Base-by-base conservation (phyloP, 2,329 filamentous ascomycete species). In the Phoma sp. region DNA sequence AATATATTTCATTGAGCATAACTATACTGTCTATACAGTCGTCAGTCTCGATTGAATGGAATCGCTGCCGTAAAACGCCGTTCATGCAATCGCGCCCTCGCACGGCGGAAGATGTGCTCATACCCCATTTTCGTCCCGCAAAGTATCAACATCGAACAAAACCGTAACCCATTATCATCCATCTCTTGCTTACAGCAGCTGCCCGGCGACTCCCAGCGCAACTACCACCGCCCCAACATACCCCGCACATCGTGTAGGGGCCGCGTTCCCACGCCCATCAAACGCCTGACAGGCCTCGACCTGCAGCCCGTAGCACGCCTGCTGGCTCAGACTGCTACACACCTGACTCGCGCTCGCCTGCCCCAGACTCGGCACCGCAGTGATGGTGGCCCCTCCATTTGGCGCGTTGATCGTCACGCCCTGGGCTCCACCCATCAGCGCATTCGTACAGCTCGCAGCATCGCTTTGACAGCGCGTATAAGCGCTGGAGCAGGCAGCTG, bases 381-480 rank as follows among this genome's bases (percentile, higher is more conserved):
- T 77, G 11, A 83, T 78, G 6, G 82, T 84, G 10, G 78, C 75
- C 14, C 82, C 81, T 14, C 71, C 78, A n/a, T 79, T 80, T 2
- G 73, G 73, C 7, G 78, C 81, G 2, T 71, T 77, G 20, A 84
- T 73, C 1, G 82, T 84, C 25, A 84, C 80, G 23, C 79, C 81
- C 47, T 81, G 78, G 2, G 75, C 76, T 39, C 74, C 72, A n/a
- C 77, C 80, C 21, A 78, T 80, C 54, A 84, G 72, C 25, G 77
- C 72, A 60, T 65, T 57, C 56, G 72, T 74, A 51, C 73, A 75
- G 59, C 67, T 69, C 56, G 69, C 66, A 69, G 70, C 71, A 72
- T 83, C 77, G 33, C 71, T 75, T 64, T 82, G 77, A 55, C 83
- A 84, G 50, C 74, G 73, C 28, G 79, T 80, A 71, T 83, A 84